These are phyloP conservation scores for Pogostemon cablin DNA, from an alignment of 257 asterid species.

Conservation along the genomic window DNA sequence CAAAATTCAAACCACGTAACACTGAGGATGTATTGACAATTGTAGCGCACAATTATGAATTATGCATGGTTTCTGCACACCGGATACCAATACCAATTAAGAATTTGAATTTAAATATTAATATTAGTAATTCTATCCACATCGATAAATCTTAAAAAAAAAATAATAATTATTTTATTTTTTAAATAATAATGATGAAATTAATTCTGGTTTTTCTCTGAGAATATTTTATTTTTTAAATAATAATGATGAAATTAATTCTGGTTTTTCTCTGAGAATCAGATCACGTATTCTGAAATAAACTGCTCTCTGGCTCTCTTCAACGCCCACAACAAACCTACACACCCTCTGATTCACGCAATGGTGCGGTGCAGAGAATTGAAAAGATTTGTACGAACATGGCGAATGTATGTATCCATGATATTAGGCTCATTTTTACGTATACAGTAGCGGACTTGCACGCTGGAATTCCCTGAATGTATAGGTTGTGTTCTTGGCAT, in stretches of 20 bases:
- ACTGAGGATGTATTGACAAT: too few relatives aligned
- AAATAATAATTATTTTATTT: too few relatives aligned
- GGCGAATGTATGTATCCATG: conserved; percentile 19
- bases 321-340: background rate
- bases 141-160: background rate
- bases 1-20: too few relatives aligned
- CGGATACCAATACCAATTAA: too few relatives aligned
- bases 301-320: conserved; percentile 14
- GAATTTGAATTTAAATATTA: too few relatives aligned
- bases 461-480: conserved; percentile 23
- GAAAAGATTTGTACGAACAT: conserved; percentile 27
- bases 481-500: conserved; percentile 31
- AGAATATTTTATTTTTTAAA: background rate
- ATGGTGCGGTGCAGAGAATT: conserved; percentile 14
- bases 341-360: conserved; percentile 17
- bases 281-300: conserved; percentile 26
- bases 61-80: too few relatives aligned
- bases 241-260: background rate
- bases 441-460: background rate
- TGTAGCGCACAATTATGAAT: too few relatives aligned
- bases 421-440: too few relatives aligned
- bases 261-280: background rate
- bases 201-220: background rate
- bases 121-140: background rate
- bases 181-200: background rate